Percentiles rank a stretch among this genome's conserved stretches.
These are phyloP conservation scores for Capronia coronata DNA, from an alignment of 2,329 filamentous ascomycete species.

Conservation along the genomic window DNA sequence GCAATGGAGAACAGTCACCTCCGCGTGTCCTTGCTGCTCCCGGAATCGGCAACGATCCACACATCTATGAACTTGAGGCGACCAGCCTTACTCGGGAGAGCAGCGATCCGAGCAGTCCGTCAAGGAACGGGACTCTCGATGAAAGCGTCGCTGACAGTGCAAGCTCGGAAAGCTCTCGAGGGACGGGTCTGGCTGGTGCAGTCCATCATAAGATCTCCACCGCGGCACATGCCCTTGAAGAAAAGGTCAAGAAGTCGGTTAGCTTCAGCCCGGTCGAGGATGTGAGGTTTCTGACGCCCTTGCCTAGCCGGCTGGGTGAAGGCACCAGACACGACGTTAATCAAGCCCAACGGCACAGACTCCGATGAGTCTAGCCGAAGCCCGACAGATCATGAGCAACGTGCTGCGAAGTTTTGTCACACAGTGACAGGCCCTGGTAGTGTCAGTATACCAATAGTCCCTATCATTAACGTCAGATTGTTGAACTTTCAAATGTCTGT, in stretches of 20 bases:
- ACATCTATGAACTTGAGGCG: conserved; percentile 5
- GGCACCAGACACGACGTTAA: neutral
- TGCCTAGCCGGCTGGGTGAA: conserved; percentile 1
- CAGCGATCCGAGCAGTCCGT: neutral
- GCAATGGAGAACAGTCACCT: neutral
- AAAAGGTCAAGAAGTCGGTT: conserved; percentile 11
- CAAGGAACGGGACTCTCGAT: neutral
- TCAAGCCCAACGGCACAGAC: neutral
- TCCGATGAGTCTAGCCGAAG: neutral
- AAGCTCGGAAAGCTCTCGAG: neutral
- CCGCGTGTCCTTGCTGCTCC: conserved; percentile 1
- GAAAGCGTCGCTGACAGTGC: neutral
- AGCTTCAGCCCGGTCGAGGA: conserved; percentile 10
- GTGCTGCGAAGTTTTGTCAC: too few species aligned
- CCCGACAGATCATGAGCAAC: too few species aligned
- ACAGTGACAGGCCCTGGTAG: too few species aligned
- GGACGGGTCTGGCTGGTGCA: neutral
- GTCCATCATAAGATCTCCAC: conserved; percentile 1
- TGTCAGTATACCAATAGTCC: neutral
- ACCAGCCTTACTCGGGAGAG: neutral
- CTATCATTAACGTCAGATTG: neutral
- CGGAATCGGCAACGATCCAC: conserved; percentile 2
- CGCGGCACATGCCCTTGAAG: conserved; percentile 6
- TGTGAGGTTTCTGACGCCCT: conserved; percentile 12
- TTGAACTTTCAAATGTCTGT: too few species aligned